Percentiles rank a stretch among this genome's conserved stretches.
Conservation (phyloP, 75 land plant species). For the Larix kaempferi region DNA sequence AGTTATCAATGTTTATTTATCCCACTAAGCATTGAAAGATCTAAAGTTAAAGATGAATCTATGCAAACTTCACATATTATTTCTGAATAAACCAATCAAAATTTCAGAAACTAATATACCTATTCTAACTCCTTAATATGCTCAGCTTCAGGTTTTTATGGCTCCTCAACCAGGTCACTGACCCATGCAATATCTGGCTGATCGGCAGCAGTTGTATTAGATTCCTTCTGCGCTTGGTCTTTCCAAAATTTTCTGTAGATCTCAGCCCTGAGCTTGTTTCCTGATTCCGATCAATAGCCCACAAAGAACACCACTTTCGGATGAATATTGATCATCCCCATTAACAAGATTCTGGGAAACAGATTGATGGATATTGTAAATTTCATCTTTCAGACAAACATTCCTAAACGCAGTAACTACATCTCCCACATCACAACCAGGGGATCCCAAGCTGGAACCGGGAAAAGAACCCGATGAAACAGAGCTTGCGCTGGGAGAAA, state of each 20-base stretch:
- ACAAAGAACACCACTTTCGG: not conserved
- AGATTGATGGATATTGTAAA: not conserved
- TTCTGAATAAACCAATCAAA: too few relatives aligned
- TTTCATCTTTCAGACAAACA: not conserved
- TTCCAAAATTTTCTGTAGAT: not conserved
- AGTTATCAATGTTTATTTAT: too few relatives aligned
- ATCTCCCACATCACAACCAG: constrained; percentile 6
- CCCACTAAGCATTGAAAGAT: too few relatives aligned
- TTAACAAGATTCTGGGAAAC: not conserved
- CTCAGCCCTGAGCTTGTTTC: not conserved
- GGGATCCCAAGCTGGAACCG: not conserved
- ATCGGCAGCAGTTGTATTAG: constrained; percentile 4
- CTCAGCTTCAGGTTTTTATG: not conserved
- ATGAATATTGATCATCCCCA: not conserved
- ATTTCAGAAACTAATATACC: too few relatives aligned
- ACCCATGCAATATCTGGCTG: constrained; percentile 36
- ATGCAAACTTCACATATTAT: too few relatives aligned
- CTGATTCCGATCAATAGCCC: not conserved
- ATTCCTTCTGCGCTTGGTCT: constrained; percentile 4
- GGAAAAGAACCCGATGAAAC: constrained; percentile 4
- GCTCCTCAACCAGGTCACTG: constrained; percentile 24
- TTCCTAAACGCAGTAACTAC: not conserved
- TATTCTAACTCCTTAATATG: too few relatives aligned
- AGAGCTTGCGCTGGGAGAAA: not conserved
- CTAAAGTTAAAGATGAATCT: too few relatives aligned